Evolutionary conservation across 179 eudicot species (phyloP), one percentile per base, ranked within the genome.

Genomic region (Amaranthus tricolor): DNA sequence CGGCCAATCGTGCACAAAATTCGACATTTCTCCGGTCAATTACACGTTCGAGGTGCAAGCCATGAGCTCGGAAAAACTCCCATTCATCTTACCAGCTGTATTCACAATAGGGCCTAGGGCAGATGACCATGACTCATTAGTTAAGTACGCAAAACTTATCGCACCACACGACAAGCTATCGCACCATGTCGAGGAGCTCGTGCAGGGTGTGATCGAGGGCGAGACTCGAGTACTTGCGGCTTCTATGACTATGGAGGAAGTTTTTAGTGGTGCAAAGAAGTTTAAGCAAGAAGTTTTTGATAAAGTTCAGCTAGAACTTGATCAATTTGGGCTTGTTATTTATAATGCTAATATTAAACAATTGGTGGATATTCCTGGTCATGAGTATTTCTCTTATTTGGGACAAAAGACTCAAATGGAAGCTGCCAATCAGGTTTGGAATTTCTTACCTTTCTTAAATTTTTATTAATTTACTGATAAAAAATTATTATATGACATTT

Each of bases 271-370:
- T 0, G 66, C 84, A 6, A 84, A 84, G 78, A 50, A 75, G 11
- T 84, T 84, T 53, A 81, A 84, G 53, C 70, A 72, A n/a, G 82
- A 77, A 64, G 86, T 84, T 9, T 81, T 81, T 59, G 80, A 72
- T 49, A 84, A 81, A 73, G 86, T 84, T 17, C 86, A 84, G 57
- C 70, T 81, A 21, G 86, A 84, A 62, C 82, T 84, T 21, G 50
- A 84, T 17, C 84, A 84, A 45, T 84, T 84, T 69, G 86, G 86
- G 17, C 17, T 84, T 3, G 15, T 78, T 1, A 84, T 84, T 14
- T 84, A 84, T 21, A 84, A 84, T 75, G 86, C 86, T 6, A 84
- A 84, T 75, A 81, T 84, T 59, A 84, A 84, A 44, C 86, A 84
- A 44, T 57, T 84, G 55, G 86, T 78, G 5, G 86, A 84, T 55